Evolutionary conservation across 495 filamentous ascomycete genomes (phyloP).

Genomic region (Neurospora sp.): DNA sequence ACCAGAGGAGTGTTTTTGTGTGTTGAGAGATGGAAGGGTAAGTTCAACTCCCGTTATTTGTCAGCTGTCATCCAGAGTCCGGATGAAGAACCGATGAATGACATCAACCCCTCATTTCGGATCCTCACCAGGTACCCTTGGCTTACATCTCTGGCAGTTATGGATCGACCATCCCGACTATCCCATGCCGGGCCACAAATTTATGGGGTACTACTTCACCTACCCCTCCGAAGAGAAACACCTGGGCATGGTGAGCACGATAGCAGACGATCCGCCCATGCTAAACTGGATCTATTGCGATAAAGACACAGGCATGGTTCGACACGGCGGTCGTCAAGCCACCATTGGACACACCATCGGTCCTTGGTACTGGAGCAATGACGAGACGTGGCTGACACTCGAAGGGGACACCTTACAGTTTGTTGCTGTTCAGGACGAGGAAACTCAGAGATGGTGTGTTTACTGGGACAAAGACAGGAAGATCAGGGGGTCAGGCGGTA

Average conservation of each 20-base stretch:
- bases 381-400: constrained; percentile 44
- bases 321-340: constrained; percentile 41
- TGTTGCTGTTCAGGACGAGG: constrained; percentile 29
- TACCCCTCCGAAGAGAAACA: constrained; percentile 46
- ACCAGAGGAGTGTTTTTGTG: constrained; percentile 26
- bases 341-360: constrained; percentile 40
- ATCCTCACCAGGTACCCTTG: not conserved
- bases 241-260: constrained; percentile 47
- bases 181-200: constrained; percentile 39
- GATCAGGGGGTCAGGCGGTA: constrained; percentile 4
- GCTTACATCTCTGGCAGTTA: constrained; percentile 17
- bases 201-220: constrained; percentile 50
- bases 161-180: constrained; percentile 35
- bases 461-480: constrained; percentile 30
- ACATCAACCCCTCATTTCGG: constrained; percentile 4
- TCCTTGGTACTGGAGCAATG: constrained; percentile 46
- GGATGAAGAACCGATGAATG: not conserved
- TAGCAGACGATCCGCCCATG: constrained; percentile 48
- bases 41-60: constrained; percentile 2
- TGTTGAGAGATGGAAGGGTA: constrained; percentile 38
- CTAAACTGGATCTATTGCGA: constrained; percentile 58
- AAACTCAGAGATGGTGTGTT: constrained; percentile 35
- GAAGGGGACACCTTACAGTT: constrained; percentile 31
- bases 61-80: not conserved
- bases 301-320: constrained; percentile 43